Evolutionary conservation across 495 filamentous ascomycete species (phyloP).

Genomic region (Antarctomyces pellizariae): DNA sequence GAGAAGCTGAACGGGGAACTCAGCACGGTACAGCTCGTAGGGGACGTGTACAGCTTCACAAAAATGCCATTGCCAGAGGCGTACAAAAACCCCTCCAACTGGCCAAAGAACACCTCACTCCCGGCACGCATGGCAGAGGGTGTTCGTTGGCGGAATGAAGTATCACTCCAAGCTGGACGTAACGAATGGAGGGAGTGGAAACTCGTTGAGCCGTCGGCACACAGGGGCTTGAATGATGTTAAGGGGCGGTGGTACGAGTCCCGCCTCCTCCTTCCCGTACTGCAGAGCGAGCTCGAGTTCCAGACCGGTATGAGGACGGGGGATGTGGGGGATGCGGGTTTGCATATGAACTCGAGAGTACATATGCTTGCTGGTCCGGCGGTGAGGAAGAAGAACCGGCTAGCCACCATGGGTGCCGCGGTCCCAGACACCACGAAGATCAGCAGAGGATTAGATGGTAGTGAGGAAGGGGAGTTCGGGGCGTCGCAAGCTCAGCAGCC

Average conservation of each 20-base stretch:
- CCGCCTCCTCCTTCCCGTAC: constrained; percentile 23
- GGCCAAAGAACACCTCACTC: constrained; percentile 14
- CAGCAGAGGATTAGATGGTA: constrained; percentile 13
- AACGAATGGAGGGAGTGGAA: constrained; percentile 21
- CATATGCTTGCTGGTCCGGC: constrained; percentile 14
- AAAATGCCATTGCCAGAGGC: constrained; percentile 11
- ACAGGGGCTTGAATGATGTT: constrained; percentile 23
- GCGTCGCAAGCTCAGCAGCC: no score
- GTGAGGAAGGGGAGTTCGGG: constrained; percentile 6
- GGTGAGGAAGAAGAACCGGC: constrained; percentile 13
- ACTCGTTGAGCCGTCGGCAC: constrained; percentile 13
- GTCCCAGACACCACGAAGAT: constrained; percentile 18
- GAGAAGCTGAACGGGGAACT: constrained; percentile 9
- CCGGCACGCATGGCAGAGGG: constrained; percentile 17
- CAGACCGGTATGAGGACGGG: constrained; percentile 15
- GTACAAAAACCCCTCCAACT: constrained; percentile 4
- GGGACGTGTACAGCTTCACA: constrained; percentile 24
- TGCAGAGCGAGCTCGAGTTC: constrained; percentile 18
- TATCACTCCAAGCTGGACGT: constrained; percentile 16
- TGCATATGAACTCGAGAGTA: constrained; percentile 25
- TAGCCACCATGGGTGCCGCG: constrained; percentile 20
- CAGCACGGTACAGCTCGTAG: constrained; percentile 14
- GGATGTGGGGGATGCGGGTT: constrained; percentile 19
- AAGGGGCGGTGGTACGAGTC: constrained; percentile 43
- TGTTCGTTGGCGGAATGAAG: constrained; percentile 19